A percentile compares a stretch with the other conserved stretches of the same genome.
Evolutionary conservation across 1,139 yeast genomes (phyloP).

Genomic region (Candida sanyaensis): DNA sequence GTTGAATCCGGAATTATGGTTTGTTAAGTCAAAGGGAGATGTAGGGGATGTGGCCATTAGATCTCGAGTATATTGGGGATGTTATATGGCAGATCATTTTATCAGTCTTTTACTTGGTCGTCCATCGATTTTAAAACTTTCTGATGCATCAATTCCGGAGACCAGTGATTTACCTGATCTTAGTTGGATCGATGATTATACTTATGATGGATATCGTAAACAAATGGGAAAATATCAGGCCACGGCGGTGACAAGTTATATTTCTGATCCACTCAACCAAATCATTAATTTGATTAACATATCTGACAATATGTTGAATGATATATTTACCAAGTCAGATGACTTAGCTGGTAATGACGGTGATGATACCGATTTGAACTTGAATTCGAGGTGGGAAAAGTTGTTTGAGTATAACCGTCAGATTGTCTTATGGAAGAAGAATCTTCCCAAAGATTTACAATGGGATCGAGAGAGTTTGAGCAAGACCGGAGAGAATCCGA

Average conservation of each 20-base stretch:
- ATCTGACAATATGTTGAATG: constrained; percentile 56
- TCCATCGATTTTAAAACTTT: constrained; percentile 55
- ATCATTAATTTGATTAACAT: constrained; percentile 52
- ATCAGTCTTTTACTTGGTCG: constrained; percentile 60
- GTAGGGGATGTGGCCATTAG: constrained; percentile 50
- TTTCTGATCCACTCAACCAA: constrained; percentile 49
- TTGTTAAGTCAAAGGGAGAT: constrained; percentile 29
- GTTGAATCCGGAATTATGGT: constrained; percentile 63
- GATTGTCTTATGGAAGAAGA: constrained; percentile 51
- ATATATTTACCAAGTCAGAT: constrained; percentile 45
- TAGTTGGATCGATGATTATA: constrained; percentile 54
- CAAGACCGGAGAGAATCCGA: constrained; percentile 50
- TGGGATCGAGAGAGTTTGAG: constrained; percentile 48
- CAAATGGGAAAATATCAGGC: constrained; percentile 12
- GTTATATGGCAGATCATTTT: constrained; percentile 65
- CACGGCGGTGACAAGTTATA: constrained; percentile 22
- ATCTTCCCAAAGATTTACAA: constrained; percentile 48
- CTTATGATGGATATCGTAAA: constrained; percentile 31
- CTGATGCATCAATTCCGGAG: constrained; percentile 63
- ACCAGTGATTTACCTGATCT: constrained; percentile 63
- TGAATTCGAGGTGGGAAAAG: constrained; percentile 38
- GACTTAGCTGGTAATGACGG: constrained; percentile 16
- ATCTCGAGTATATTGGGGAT: constrained; percentile 67
- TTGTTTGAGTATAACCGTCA: constrained; percentile 47
- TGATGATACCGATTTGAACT: constrained; percentile 31